These are phyloP conservation scores for Stachybotrys chlorohalonatus DNA, from an alignment of 2,329 filamentous ascomycete species.

Conservation along the genomic window DNA sequence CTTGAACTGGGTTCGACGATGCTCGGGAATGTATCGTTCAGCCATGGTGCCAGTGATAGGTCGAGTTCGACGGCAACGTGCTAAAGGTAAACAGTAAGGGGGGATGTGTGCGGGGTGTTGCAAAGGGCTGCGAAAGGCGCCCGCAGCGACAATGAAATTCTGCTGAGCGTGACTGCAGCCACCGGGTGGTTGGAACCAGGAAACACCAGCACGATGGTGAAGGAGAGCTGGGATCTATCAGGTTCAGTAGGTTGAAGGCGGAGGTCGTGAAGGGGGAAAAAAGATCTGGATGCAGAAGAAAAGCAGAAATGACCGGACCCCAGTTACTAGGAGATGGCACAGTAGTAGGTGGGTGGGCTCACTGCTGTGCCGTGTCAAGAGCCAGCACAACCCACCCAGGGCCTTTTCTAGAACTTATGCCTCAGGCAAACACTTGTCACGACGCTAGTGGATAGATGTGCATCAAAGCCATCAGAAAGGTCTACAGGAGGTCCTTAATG, in stretches of 20 bases:
- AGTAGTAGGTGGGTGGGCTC: background rate
- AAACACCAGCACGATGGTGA: too few relatives aligned
- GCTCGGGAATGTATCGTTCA: constrained; percentile 98
- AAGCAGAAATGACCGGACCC: background rate
- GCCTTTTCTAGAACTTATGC: background rate
- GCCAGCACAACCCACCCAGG: background rate
- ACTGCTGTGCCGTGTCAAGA: background rate
- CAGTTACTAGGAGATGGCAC: background rate
- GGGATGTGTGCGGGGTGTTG: background rate
- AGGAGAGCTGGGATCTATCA: background rate
- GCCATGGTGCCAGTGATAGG: constrained; percentile 59
- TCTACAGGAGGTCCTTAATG: background rate
- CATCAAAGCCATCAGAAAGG: background rate
- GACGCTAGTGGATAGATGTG: background rate
- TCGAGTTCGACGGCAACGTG: background rate
- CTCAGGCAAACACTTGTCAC: background rate
- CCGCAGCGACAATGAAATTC: constrained; percentile 16
- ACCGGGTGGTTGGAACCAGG: constrained; percentile 7
- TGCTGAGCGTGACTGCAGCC: constrained; percentile 7
- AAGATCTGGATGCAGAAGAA: background rate
- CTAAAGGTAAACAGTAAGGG: constrained; percentile 11
- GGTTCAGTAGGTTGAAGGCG: background rate
- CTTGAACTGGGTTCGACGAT: constrained; percentile 99
- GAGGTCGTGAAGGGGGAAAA: background rate
- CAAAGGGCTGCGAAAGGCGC: constrained; percentile 8